Conservation (phyloP, 1,284 basidiomycete genomes). For the Trichosporon inkin region DNA sequence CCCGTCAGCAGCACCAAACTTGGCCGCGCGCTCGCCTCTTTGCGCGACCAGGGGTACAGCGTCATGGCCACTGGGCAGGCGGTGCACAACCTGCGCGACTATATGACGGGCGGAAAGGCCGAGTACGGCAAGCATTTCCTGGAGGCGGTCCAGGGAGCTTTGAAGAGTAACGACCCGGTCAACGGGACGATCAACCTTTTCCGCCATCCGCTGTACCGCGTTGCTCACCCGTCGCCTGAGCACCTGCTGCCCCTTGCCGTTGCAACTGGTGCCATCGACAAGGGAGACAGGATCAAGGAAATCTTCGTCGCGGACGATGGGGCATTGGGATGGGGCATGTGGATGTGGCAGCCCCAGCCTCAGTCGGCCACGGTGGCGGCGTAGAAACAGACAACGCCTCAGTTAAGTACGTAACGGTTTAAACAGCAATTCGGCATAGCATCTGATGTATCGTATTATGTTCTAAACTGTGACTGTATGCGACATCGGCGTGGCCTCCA, state of each 20-base stretch:
- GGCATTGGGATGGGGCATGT: conserved; percentile 48
- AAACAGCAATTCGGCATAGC: too few relatives aligned
- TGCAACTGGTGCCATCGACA: conserved; percentile 33
- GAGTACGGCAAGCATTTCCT: conserved; percentile 30
- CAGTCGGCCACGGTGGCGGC: not conserved
- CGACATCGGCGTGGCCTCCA: too few relatives aligned
- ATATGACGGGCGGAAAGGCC: conserved; percentile 18
- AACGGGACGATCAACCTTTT: conserved; percentile 29
- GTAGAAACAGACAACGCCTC: not conserved
- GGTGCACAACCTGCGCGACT: conserved; percentile 49
- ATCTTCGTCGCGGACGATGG: conserved; percentile 34
- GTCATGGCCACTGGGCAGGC: conserved; percentile 45
- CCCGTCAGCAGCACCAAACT: conserved; percentile 45
- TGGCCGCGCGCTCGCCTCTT: conserved; percentile 45
- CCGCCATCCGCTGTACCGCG: conserved; percentile 35
- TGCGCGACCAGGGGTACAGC: conserved; percentile 43
- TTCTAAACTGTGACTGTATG: too few relatives aligned
- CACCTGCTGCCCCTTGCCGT: conserved; percentile 47
- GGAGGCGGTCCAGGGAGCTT: conserved; percentile 23
- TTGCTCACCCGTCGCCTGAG: conserved; percentile 47
- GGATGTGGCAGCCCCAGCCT: conserved; percentile 33
- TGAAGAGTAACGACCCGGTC: conserved; percentile 22
- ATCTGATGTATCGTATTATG: too few relatives aligned
- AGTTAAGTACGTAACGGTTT: too few relatives aligned
- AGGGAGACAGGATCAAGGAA: conserved; percentile 29